phyloP scores from a whole-genome alignment of 495 filamentous ascomycete species.

The Rusavskia elegans region DNA sequence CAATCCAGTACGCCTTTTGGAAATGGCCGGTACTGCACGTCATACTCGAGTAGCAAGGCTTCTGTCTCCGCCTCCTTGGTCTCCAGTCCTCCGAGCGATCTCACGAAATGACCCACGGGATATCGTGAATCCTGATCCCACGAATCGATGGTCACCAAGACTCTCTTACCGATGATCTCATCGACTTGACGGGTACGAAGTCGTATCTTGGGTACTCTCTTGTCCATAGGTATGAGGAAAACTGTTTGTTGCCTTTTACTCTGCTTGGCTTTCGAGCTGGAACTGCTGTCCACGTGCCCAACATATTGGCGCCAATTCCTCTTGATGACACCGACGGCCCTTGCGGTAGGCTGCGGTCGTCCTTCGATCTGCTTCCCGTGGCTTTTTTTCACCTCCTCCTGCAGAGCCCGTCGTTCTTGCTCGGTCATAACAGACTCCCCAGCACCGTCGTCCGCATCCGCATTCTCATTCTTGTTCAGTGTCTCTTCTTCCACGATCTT shows the following conservation, averaged over 20 bases:
- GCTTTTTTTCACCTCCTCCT: slow-evolving; percentile 76
- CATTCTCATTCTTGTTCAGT: slow-evolving; percentile 83
- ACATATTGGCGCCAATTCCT: slow-evolving; percentile 97
- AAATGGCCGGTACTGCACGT: slow-evolving; percentile 95
- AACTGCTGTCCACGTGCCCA: slow-evolving; percentile 78
- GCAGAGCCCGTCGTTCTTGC: slow-evolving; percentile 67
- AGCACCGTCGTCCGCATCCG: slow-evolving; percentile 61
- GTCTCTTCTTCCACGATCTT: slow-evolving; percentile 93
- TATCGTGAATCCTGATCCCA: slow-evolving; percentile 91
- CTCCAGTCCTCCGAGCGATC: slow-evolving; percentile 83
- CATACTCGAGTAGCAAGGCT: slow-evolving; percentile 82
- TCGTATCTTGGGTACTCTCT: slow-evolving; percentile 87
- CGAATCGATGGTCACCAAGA: slow-evolving; percentile 87
- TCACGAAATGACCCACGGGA: slow-evolving; percentile 83
- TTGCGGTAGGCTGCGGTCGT: slow-evolving; percentile 75
- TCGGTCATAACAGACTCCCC: slow-evolving; percentile 63
- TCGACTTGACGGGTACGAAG: slow-evolving; percentile 78
- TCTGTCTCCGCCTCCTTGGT: slow-evolving; percentile 94
- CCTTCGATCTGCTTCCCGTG: slow-evolving; percentile 69
- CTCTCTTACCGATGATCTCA: slow-evolving; percentile 75
- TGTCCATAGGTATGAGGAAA: slow-evolving; percentile 95
- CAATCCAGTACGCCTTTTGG: slow-evolving; percentile 90
- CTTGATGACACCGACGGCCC: slow-evolving; percentile 82
- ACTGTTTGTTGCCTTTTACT: slow-evolving; percentile 78
- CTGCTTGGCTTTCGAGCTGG: slow-evolving; percentile 52